Evolutionary conservation across 371 early-diverging fungal species (phyloP), one percentile per base, ranked within the genome.

Genomic region (Dichotomocladium elegans): DNA sequence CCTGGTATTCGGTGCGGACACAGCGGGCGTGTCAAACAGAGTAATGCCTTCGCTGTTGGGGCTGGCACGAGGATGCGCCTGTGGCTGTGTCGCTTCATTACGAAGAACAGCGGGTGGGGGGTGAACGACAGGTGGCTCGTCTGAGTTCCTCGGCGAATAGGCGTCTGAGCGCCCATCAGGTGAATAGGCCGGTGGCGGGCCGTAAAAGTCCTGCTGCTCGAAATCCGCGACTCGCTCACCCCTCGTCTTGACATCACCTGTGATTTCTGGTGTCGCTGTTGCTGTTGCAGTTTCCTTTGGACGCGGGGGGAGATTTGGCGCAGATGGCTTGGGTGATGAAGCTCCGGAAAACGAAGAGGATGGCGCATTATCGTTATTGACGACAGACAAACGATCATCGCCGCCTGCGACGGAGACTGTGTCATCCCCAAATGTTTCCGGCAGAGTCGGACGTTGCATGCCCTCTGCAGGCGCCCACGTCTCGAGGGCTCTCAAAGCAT

Each of bases 151-250:
- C 7, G 63, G 63, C 11, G 63, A 54, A 19, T 51, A 52, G 17
- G 25, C 33, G 25, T 11, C 44, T 15, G 26, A 30, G 2, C 46
- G 41, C 42, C 43, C 34, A 33, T 30, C 43, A 19, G 45, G 57
- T 15, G 56, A 53, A 44, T 73, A 73, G 26, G 73, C 70, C 33
- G 74, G 74, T 10, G 74, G 74, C 2, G 60, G 63, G 47, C 70
- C 74, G 46, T 70, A 73, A 2, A 73, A 47, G 47, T 73, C 73
- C 26, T 64, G 25, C 25, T 53, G 26, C 3, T 57, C 70, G 40
- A 62, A 26, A 33, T 64, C 63, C 11, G 51, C 30, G 28, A 64
- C 58, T 14, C 30, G 59, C 33, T 64, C 67, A 14, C 49, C 41
- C 4, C 41, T 28, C 1, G 57, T 60, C 26, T 71, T 61, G 6